A percentile compares a stretch with the other conserved stretches of the same genome.
Evolutionary conservation across 805 yeast species (phyloP).

Genomic region (Kluyveromyces siamensis): DNA sequence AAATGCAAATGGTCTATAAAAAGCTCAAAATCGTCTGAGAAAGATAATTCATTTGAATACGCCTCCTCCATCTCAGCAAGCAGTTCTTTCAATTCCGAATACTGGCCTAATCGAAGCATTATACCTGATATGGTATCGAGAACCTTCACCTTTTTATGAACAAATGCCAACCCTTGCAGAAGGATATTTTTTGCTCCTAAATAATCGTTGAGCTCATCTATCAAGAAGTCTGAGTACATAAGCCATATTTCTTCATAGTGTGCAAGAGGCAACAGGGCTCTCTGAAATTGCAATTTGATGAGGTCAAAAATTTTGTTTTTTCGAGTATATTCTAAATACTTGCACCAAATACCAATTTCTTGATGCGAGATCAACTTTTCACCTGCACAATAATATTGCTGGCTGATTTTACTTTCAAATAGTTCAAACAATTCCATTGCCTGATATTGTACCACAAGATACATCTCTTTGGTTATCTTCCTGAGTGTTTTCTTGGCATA

Average conservation of each 20-base stretch:
- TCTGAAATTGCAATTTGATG: conserved; percentile 24
- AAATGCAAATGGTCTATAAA: conserved; percentile 27
- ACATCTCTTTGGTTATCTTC: conserved; percentile 23
- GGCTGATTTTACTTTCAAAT: conserved; percentile 24
- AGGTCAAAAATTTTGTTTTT: conserved; percentile 12
- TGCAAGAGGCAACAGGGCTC: conserved; percentile 24
- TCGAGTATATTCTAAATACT: conserved; percentile 22
- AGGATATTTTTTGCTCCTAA: conserved; percentile 18
- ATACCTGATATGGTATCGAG: conserved; percentile 15
- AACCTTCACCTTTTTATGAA: conserved; percentile 17
- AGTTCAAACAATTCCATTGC: conserved; percentile 21
- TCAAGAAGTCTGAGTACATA: conserved; percentile 24
- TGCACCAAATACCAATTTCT: conserved; percentile 21
- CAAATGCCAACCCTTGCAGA: conserved; percentile 12
- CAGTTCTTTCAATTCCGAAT: conserved; percentile 10
- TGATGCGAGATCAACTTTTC: conserved; percentile 17
- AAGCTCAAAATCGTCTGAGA: conserved; percentile 19
- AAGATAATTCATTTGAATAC: conserved; percentile 12
- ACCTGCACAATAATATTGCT: conserved; percentile 20
- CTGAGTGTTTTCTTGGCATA: conserved; percentile 25
- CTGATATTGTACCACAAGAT: conserved; percentile 24
- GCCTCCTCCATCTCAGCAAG: conserved; percentile 9
- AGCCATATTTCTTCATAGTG: conserved; percentile 26
- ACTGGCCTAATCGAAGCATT: conserved; percentile 14
- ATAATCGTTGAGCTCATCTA: conserved; percentile 14